These are phyloP conservation scores for Naegleria gruberi DNA, from an alignment of 208 protist species.

Conservation along the genomic window DNA sequence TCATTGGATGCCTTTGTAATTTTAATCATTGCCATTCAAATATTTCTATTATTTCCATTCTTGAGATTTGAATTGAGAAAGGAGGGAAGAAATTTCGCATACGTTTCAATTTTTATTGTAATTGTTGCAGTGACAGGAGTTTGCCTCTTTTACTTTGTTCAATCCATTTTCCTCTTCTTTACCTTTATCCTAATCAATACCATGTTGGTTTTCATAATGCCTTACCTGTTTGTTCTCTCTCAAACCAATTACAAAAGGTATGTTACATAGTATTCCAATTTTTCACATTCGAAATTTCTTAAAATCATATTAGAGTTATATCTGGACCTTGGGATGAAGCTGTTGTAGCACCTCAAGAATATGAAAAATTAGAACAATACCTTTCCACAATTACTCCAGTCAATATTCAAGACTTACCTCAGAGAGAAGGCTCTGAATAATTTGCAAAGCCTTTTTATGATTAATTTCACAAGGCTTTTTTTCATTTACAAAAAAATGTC, in stretches of 20 bases:
- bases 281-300: not conserved
- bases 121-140: not conserved
- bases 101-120: not conserved
- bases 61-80: not conserved
- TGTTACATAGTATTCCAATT: not conserved
- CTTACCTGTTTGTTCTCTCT: not conserved
- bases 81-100: not conserved
- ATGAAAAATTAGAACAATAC: not conserved
- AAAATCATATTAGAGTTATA: not conserved
- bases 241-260: not conserved
- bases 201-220: not conserved
- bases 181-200: not conserved
- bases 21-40: not conserved
- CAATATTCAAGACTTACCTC: no score
- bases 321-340: not conserved
- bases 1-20: not conserved
- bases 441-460: no score
- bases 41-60: not conserved
- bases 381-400: no score
- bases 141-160: not conserved
- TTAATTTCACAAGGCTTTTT: no score
- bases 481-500: no score
- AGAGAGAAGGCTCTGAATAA: no score
- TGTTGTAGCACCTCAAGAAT: not conserved
- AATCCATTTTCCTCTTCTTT: not conserved